A percentile compares a stretch with the other conserved stretches of the same genome.
Evolutionary conservation across 1,139 yeast genomes (phyloP).

Genomic region (Yamadazyma spencermartinsiae): DNA sequence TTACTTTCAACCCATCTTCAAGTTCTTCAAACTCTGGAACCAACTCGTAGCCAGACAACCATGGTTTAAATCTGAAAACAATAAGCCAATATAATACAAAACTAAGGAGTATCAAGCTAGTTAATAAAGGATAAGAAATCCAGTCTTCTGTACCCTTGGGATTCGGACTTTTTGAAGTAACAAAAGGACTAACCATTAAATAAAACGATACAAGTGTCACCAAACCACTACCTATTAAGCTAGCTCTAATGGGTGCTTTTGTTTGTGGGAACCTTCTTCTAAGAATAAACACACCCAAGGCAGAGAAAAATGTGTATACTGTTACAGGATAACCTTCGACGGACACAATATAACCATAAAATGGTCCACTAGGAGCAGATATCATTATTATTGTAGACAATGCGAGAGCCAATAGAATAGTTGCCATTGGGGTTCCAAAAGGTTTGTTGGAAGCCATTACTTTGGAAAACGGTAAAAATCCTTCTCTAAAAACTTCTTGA

Average conservation of each 20-base stretch:
- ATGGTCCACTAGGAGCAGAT: conserved; percentile 75
- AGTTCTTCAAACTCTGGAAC: conserved; percentile 37
- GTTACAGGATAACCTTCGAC: conserved; percentile 72
- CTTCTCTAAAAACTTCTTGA: conserved; percentile 66
- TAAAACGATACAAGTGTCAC: conserved; percentile 42
- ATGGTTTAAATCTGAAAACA: conserved; percentile 48
- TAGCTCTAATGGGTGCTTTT: conserved; percentile 51
- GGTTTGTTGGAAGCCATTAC: conserved; percentile 59
- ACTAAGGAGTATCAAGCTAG: conserved; percentile 30
- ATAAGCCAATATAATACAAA: conserved; percentile 51
- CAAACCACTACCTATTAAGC: conserved; percentile 43
- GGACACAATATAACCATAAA: conserved; percentile 73
- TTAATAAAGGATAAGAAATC: conserved; percentile 54
- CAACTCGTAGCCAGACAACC: conserved; percentile 42
- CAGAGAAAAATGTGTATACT: conserved; percentile 47
- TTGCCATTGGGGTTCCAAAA: conserved; percentile 54
- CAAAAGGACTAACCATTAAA: conserved; percentile 49
- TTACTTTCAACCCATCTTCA: conserved; percentile 56
- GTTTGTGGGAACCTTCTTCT: conserved; percentile 47
- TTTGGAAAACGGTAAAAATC: conserved; percentile 54
- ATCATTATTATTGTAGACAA: conserved; percentile 46
- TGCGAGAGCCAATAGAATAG: conserved; percentile 39
- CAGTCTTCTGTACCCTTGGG: conserved; percentile 44
- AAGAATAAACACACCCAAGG: conserved; percentile 53
- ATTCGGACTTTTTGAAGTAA: conserved; percentile 38